Evolutionary conservation across 148 eudicot species (phyloP).

Genomic region (Polygonum aviculare): DNA sequence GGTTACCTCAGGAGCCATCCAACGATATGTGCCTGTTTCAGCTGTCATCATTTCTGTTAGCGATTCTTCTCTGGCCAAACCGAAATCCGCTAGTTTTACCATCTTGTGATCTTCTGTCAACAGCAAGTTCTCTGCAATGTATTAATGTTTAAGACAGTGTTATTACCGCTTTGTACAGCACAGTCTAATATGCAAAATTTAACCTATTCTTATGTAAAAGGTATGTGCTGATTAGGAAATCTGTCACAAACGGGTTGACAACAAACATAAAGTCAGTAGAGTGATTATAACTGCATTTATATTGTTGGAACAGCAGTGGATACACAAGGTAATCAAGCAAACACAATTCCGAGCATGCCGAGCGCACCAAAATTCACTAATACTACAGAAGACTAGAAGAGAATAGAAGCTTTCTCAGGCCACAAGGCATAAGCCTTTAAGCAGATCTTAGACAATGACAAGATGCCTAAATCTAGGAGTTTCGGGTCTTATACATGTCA

Average conservation of each 20-base stretch:
- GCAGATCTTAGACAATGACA: neutral
- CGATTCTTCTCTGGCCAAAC: conserved; percentile 70
- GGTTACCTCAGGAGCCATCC: conserved; percentile 77
- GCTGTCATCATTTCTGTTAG: conserved; percentile 72
- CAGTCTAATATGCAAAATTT: neutral
- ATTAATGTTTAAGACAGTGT: neutral
- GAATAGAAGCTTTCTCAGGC: neutral
- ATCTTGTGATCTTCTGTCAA: conserved; percentile 56
- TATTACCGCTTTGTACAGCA: neutral
- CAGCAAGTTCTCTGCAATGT: conserved; percentile 54
- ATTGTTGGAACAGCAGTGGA: neutral
- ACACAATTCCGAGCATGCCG: neutral
- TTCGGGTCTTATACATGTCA: neutral
- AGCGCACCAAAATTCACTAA: neutral
- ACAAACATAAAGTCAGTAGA: neutral
- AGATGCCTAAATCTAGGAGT: neutral
- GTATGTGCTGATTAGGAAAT: neutral
- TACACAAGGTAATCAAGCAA: neutral
- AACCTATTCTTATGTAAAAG: neutral
- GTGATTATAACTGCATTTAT: neutral
- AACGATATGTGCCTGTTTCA: conserved; percentile 63
- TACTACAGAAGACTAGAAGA: neutral
- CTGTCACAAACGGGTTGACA: neutral
- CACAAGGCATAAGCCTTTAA: neutral
- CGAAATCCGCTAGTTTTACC: conserved; percentile 64